Conservation (phyloP, 257 asterid species). For the Scutellaria baicalensis region DNA sequence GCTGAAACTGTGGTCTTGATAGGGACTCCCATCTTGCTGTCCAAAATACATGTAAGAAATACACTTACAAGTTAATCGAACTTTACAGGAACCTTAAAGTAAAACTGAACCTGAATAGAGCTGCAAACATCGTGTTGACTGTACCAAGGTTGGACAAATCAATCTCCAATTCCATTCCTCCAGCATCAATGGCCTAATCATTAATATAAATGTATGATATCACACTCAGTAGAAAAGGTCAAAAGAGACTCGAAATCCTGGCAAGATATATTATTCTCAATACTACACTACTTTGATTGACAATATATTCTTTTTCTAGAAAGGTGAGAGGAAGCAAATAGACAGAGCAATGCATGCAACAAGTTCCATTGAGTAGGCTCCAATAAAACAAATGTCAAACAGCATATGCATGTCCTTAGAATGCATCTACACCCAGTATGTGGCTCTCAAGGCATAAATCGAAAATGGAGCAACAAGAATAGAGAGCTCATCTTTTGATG, state of each 20-base stretch:
- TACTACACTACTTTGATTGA: neutral
- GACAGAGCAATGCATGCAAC: neutral
- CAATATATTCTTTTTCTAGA: neutral
- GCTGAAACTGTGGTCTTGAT: constrained; percentile 90
- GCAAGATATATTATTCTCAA: neutral
- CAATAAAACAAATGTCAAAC: neutral
- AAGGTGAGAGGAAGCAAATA: neutral
- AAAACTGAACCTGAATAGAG: constrained; percentile 64
- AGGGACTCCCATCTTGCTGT: constrained; percentile 89
- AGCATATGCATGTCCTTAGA: neutral
- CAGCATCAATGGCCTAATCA: constrained; percentile 73
- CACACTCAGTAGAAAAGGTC: neutral
- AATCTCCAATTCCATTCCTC: constrained; percentile 93
- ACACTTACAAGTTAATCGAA: constrained; percentile 4
- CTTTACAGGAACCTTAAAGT: neutral
- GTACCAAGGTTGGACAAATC: constrained; percentile 96
- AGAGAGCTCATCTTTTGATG: neutral
- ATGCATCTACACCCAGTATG: too few relatives aligned
- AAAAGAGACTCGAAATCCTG: neutral
- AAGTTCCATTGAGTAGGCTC: neutral
- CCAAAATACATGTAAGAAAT: constrained; percentile 6
- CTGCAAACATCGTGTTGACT: constrained; percentile 95
- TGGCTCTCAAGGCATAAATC: neutral
- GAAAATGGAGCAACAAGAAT: neutral
- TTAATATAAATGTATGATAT: neutral